A percentile compares a stretch with the other conserved stretches of the same genome.
These are phyloP conservation scores for Apiospora kogelbergensis DNA, from an alignment of 2,329 filamentous ascomycete genomes.

Conservation along the genomic window DNA sequence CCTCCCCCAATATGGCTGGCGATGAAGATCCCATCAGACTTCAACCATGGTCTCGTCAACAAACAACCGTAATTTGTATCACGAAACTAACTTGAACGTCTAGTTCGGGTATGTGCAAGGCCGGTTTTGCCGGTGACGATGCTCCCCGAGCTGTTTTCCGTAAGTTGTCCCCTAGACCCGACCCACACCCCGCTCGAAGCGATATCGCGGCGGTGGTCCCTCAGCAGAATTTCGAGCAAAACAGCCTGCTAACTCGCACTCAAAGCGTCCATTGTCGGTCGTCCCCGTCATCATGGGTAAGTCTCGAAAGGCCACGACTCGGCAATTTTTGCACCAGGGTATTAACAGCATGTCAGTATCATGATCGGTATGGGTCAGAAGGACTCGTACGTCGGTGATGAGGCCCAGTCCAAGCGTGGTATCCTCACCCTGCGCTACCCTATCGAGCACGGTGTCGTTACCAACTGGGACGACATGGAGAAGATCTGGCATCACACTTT, in stretches of 20 bases:
- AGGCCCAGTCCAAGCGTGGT: conserved; percentile 99
- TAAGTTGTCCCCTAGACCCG: conserved; percentile 60
- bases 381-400: conserved; percentile 99
- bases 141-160: conserved; percentile 99
- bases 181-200: conserved; percentile 38
- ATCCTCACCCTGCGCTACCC: conserved; percentile 99
- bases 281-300: conserved; percentile 99
- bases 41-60: background rate
- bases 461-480: conserved; percentile 99
- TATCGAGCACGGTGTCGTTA: conserved; percentile 99
- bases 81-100: conserved; percentile 25
- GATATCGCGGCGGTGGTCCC: conserved; percentile 23
- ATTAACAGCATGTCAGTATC: conserved; percentile 63
- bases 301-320: conserved; percentile 33
- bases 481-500: conserved; percentile 99
- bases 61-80: conserved; percentile 6
- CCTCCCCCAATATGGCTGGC: background rate
- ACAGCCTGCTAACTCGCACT: conserved; percentile 34
- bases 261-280: conserved; percentile 96
- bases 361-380: conserved; percentile 99
- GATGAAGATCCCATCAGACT: background rate
- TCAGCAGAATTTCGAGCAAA: conserved; percentile 14
- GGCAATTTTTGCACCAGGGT: background rate
- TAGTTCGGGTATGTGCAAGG: conserved; percentile 99
- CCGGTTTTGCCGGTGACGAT: conserved; percentile 99